Base-by-base conservation (phyloP, 1,139 yeast genomes). In the Geotrichum fermentans region DNA sequence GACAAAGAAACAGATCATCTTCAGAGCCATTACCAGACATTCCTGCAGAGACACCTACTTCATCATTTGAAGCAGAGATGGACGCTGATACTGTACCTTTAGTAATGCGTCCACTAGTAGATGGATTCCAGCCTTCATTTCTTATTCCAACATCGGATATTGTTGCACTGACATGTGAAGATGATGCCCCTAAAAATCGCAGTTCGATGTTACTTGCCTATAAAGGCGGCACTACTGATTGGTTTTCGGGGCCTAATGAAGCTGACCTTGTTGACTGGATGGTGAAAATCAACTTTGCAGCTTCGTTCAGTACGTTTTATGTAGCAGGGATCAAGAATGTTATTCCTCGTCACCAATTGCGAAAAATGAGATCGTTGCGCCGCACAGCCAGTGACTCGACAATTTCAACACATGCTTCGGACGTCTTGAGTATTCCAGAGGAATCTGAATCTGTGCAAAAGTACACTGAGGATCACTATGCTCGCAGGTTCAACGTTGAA, bases 201-300 rank as follows among this genome's bases (percentile, higher is more conserved):
- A 40, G 55, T 41, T 55, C 64, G 21, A 64, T 68, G 51, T 40
- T 63, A 32, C 56, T 67, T 13, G 62, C 65, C 0, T 62, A 64
- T 11, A 58, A 68, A 7, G 68, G 66, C 3, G 68, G 68, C 2
- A 54, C 63, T 8, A 65, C 61, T 40, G 71, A 69, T 40, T 67
- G 68, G 64, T 64, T 68, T 51, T 64, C 66, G 7, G 68, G 70
- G 1, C 54, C 54, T 4, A 52, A 57, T 2, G 64, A 60, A 24
- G 60, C 51, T 1, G 83, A 78, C 41, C 66, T 74, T 63, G 60
- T 65, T 16, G 74, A 75, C 29, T 82, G 88, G 88, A 71, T 80
- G 43, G 68, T 69, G 37, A 65, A 75, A 13, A 77, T 82, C 56
- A 81, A 82, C 55, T 72, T 73, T 54, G 67, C 79, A 11, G 76